Percentiles rank a stretch among this genome's conserved stretches.
Conservation (phyloP, 2,329 filamentous ascomycete species). For the Diaporthe sp. region DNA sequence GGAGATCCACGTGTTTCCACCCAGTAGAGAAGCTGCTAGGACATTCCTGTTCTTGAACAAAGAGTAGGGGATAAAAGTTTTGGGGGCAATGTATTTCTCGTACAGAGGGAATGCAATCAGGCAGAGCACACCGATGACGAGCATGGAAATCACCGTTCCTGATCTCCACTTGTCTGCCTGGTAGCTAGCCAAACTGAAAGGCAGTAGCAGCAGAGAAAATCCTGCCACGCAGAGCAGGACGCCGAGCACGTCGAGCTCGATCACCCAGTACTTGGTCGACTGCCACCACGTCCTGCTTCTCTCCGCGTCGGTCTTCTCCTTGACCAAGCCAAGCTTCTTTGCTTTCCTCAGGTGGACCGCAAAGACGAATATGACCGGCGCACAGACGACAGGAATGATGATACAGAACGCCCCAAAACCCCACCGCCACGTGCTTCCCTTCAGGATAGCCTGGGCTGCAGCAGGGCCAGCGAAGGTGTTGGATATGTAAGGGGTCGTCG, state of each 20-base stretch:
- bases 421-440: slow-evolving; percentile 26
- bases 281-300: slow-evolving; percentile 18
- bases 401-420: slow-evolving; percentile 15
- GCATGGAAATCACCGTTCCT: slow-evolving; percentile 21
- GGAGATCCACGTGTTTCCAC: slow-evolving; percentile 27
- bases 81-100: slow-evolving; percentile 20
- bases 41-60: slow-evolving; percentile 35
- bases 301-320: background rate
- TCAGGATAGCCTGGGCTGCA: background rate
- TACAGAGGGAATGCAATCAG: slow-evolving; percentile 18
- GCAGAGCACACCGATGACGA: slow-evolving; percentile 16
- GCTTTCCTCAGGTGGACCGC: slow-evolving; percentile 18
- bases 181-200: slow-evolving; percentile 36
- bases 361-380: slow-evolving; percentile 18
- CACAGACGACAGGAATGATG: slow-evolving; percentile 21
- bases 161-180: slow-evolving; percentile 35
- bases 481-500: slow-evolving; percentile 29
- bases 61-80: slow-evolving; percentile 24
- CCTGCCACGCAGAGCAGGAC: slow-evolving; percentile 28
- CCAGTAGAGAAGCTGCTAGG: slow-evolving; percentile 19
- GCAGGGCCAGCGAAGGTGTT: slow-evolving; percentile 31
- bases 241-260: slow-evolving; percentile 13
- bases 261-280: slow-evolving; percentile 8
- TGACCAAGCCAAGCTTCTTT: slow-evolving; percentile 16
- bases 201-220: slow-evolving; percentile 26